phyloP scores from a whole-genome alignment of 495 filamentous ascomycete genomes.

The Lepraria neglecta region DNA sequence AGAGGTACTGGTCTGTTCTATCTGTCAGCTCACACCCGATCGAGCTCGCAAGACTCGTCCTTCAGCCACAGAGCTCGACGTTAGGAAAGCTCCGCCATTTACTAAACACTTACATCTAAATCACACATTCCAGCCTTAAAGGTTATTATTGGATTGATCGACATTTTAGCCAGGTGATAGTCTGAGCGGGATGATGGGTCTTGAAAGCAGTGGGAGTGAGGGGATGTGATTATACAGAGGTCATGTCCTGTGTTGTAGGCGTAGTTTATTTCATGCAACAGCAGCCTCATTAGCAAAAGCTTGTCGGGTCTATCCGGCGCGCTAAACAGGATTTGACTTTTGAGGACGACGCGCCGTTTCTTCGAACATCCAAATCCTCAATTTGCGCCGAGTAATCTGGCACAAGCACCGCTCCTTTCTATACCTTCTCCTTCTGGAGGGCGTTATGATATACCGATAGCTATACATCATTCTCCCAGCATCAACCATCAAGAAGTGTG shows the following conservation, averaged over 20 bases:
- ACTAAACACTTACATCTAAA: conserved; percentile 57
- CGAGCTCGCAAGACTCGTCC: not conserved
- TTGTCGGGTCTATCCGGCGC: not conserved
- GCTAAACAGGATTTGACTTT: not conserved
- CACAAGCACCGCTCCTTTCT: not conserved
- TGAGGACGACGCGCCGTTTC: conserved; percentile 6
- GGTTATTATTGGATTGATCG: conserved; percentile 77
- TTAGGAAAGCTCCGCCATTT: not conserved
- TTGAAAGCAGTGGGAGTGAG: too few species aligned
- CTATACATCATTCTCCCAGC: not conserved
- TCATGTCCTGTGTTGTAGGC: too few species aligned
- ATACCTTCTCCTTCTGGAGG: not conserved
- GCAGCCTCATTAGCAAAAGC: conserved; percentile 5
- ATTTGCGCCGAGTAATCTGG: conserved; percentile 12
- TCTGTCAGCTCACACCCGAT: conserved; percentile 2
- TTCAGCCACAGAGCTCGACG: not conserved
- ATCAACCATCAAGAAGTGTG: not conserved
- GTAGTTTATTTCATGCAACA: too few species aligned
- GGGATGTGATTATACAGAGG: too few species aligned
- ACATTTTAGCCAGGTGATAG: conserved; percentile 48
- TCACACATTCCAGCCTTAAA: conserved; percentile 96
- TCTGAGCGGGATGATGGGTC: not conserved
- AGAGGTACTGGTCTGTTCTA: conserved; percentile 47
- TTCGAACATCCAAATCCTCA: conserved; percentile 6
- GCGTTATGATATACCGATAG: not conserved